Base-by-base conservation (phyloP, 495 filamentous ascomycete genomes). In the Aspergillus ellipticus region DNA sequence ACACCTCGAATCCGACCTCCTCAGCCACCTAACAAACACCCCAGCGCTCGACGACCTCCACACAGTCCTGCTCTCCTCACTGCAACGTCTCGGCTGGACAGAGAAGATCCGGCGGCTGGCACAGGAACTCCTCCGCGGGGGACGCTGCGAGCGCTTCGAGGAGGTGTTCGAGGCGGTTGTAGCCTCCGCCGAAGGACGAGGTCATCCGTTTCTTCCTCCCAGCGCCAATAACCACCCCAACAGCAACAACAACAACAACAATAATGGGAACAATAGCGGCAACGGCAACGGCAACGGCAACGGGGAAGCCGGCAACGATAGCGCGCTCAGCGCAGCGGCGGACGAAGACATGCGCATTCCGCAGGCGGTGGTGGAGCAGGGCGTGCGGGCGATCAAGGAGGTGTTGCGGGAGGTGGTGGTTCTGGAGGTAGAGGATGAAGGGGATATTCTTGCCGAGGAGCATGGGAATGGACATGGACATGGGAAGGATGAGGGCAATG, bases 331-430 rank as follows among this genome's bases (percentile, higher is more conserved):
- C n/a, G n/a, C n/a, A n/a, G n/a, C n/a, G n/a, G n/a, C n/a, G n/a
- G 67, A 69, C 11, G 64, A 74, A 29, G 70, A 78, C 57, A 68
- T 78, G 55, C 65, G 74, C 22, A 74, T 78, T 31, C 75, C 75
- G 0, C 59, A 69, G 33, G 55, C 60, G 7, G 70, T 76, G 13
- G 75, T 78, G 21, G 73, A 74, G n/a, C 74, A 78, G 55, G 75
- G 75, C 4, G 72, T 76, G 2, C 58, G 69, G 3, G 72, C 74
- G 4, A 63, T 81, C 39, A 78, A 78, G 51, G 77, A 79, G 15
- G 71, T 77, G 3, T 52, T 81, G 47, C 66, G 78, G 29, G 77
- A 79, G 51, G 73, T 81, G 55, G 73, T 77, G 24, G 69, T 77
- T 9, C 60, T 80, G 33, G 73, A 79, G 31, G 77, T 74, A 24